Percentiles rank a stretch among this genome's conserved stretches.
phyloP scores from a whole-genome alignment of 805 yeast species.

The Wickerhamomyces alni region DNA sequence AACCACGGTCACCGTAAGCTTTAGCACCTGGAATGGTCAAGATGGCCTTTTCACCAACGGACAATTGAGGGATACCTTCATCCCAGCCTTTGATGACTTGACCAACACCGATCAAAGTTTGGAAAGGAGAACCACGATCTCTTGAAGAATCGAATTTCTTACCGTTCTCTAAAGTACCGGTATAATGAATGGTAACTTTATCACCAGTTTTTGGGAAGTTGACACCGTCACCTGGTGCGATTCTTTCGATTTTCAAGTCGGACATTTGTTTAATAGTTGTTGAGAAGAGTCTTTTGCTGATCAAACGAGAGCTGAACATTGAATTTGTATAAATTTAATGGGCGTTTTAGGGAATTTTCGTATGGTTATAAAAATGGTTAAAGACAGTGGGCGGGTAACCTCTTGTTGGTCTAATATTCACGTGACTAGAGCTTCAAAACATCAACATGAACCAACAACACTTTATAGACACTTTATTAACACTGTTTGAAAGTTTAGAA shows the following conservation, averaged over 20 bases:
- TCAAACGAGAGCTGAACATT: too few relatives aligned
- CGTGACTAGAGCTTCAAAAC: too few relatives aligned
- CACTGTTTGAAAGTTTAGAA: neutral
- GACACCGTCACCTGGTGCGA: constrained; percentile 61
- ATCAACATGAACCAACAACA: too few relatives aligned
- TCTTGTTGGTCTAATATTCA: too few relatives aligned
- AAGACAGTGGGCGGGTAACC: too few relatives aligned
- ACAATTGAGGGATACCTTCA: constrained; percentile 85
- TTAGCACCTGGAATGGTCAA: constrained; percentile 88
- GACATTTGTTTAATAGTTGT: constrained; percentile 19
- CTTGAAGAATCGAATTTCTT: constrained; percentile 93
- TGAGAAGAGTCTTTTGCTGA: constrained; percentile 14
- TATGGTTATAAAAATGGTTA: too few relatives aligned
- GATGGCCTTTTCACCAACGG: constrained; percentile 89
- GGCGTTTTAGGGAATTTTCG: too few relatives aligned
- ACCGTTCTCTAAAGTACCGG: constrained; percentile 92
- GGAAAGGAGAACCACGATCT: constrained; percentile 94
- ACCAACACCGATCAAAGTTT: constrained; percentile 90
- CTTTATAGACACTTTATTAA: too few relatives aligned
- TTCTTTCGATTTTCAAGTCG: constrained; percentile 25
- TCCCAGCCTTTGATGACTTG: constrained; percentile 98
- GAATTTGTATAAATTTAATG: too few relatives aligned
- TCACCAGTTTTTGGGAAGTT: constrained; percentile 87
- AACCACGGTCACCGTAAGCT: constrained; percentile 93
- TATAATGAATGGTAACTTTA: constrained; percentile 88